Evolutionary conservation across 2,329 filamentous ascomycete genomes (phyloP).

Genomic region (Xylariaceae sp.): DNA sequence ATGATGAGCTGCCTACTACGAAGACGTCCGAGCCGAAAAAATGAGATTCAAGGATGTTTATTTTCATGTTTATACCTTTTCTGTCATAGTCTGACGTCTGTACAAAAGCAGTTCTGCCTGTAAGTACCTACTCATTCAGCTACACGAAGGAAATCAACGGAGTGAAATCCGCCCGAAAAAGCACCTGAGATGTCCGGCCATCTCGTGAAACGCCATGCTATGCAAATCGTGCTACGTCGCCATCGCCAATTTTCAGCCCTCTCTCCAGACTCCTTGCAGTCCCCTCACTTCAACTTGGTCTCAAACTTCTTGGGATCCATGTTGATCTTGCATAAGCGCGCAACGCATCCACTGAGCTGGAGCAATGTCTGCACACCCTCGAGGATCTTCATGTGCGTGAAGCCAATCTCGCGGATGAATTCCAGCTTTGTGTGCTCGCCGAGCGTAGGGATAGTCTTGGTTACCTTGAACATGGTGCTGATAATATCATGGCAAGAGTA

Average conservation of each 20-base stretch:
- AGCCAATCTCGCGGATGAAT: conserved; percentile 98
- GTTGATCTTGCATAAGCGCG: conserved; percentile 88
- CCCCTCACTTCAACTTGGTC: conserved; percentile 26
- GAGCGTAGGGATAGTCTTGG: conserved; percentile 87
- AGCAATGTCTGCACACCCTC: conserved; percentile 94
- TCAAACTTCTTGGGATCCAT: conserved; percentile 88
- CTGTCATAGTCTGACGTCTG: conserved; percentile 5
- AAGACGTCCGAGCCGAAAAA: conserved; percentile 20
- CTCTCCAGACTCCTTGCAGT: neutral
- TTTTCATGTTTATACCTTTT: neutral
- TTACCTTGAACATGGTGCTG: conserved; percentile 98
- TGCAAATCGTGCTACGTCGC: conserved; percentile 20
- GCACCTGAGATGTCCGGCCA: conserved; percentile 6
- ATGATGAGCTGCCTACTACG: conserved; percentile 31
- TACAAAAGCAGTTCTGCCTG: conserved; percentile 16
- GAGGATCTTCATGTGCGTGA: conserved; percentile 98
- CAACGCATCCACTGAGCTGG: conserved; percentile 89
- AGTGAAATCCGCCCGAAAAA: conserved; percentile 10
- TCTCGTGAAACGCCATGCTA: conserved; percentile 29
- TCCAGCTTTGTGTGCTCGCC: conserved; percentile 95
- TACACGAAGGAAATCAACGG: neutral
- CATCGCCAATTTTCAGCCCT: too few relatives aligned
- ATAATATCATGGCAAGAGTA: conserved; percentile 99
- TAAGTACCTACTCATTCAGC: conserved; percentile 16
- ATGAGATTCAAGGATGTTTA: conserved; percentile 13